Base-by-base conservation (phyloP, 768 basidiomycete species). In the Infundibulicybe gibba region DNA sequence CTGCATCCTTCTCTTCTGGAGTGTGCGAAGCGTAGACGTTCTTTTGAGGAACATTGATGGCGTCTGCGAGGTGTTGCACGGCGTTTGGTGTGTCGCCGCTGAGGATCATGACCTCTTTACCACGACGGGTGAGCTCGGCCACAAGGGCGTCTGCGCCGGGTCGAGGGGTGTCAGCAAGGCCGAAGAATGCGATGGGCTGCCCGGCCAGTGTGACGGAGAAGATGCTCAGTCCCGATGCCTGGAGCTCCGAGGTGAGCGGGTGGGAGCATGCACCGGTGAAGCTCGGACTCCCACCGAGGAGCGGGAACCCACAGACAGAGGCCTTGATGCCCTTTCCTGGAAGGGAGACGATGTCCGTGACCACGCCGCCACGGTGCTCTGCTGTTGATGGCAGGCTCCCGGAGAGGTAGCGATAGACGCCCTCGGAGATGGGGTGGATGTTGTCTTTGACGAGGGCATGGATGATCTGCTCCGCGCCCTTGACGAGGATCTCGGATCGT, bases 21-120 rank as follows among this genome's bases (percentile, higher is more conserved):
- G 74, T 60, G 30, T 75, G 76, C 3, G 65, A 66, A 0, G 74
- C 75, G 14, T 59, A 55, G 6, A 74, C 68, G 41, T 66, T 57
- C 3, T 67, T 56, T 8, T 56, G 40, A 0, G 64, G 53, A 34
- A 80, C 65, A 25, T 67, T 67, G 35, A 83, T 65, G 3, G 69
- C 61, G 20, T 55, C 8, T 3, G 25, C 25, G 8, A 25, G 8
- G 25, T 25, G 25, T 25, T 25, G 44, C 0, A 79, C 80, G 1
- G 77, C 76, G 31, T 58, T 52, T 17, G 53, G 54, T 41, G 72
- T 69, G 51, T 83, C 79, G 0, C 80, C 80, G 42, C 74, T 75
- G 37, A 79, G 65, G 53, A 82, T 72, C 45, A 66, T 69, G 20
- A 77, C 65, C 13, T 60, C 54, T 46, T 73, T 68, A 10, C 68